phyloP scores from a whole-genome alignment of 2,329 filamentous ascomycete genomes.

The Aspergillus arachidicola region DNA sequence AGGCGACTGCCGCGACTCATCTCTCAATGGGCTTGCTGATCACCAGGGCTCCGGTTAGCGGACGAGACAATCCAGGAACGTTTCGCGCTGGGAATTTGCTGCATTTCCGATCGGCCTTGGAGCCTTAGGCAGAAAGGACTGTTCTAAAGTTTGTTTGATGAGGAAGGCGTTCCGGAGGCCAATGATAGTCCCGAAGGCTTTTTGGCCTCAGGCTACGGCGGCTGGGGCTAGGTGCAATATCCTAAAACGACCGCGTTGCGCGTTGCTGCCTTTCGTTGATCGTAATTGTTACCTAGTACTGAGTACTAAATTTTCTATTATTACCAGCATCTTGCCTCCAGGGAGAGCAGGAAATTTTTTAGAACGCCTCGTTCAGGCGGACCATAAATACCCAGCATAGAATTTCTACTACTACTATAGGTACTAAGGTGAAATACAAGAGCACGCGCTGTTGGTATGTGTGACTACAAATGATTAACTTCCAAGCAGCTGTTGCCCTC shows the following conservation, averaged over 20 bases:
- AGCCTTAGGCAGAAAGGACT: conserved; percentile 6
- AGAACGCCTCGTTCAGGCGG: neutral
- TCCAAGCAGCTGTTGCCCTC: neutral
- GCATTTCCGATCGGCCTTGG: conserved; percentile 1
- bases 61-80: conserved; percentile 25
- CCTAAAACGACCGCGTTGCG: conserved; percentile 16
- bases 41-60: conserved; percentile 21
- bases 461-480: neutral
- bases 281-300: neutral
- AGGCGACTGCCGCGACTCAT: conserved; percentile 9
- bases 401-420: neutral
- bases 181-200: neutral
- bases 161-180: neutral
- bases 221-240: conserved; percentile 9
- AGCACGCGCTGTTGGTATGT: neutral
- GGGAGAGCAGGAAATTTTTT: neutral
- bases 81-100: conserved; percentile 15
- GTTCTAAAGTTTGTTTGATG: neutral
- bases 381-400: neutral
- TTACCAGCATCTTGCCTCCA: neutral
- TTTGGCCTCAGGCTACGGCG: neutral
- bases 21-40: conserved; percentile 18
- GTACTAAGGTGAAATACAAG: neutral
- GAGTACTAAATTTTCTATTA: neutral
- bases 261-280: conserved; percentile 7